Evolutionary conservation across 2,329 filamentous ascomycete species (phyloP).

Genomic region (Lachnellula suecica): DNA sequence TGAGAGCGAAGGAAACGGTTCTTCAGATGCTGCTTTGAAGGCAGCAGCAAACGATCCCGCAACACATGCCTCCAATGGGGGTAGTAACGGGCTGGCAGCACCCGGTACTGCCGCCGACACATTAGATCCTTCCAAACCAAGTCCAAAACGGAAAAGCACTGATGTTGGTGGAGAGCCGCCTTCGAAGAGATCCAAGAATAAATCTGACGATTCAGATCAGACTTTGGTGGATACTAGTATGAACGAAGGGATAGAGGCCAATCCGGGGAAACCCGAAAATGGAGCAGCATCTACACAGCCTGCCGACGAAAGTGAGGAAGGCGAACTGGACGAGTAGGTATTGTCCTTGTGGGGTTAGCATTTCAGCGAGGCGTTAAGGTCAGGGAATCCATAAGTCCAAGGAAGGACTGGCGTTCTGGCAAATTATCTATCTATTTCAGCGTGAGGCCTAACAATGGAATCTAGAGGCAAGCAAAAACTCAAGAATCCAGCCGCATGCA

Average conservation of each 20-base stretch:
- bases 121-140: constrained; percentile 9
- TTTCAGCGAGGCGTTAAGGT: constrained; percentile 11
- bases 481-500: background rate
- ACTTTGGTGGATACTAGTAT: background rate
- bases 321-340: constrained; percentile 23
- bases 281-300: background rate
- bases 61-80: constrained; percentile 19
- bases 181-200: constrained; percentile 13
- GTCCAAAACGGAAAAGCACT: constrained; percentile 17
- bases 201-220: constrained; percentile 1
- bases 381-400: background rate
- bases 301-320: constrained; percentile 24
- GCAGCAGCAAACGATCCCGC: constrained; percentile 27
- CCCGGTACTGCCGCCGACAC: background rate
- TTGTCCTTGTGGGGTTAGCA: background rate
- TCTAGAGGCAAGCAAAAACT: background rate
- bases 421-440: background rate
- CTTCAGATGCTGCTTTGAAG: constrained; percentile 25
- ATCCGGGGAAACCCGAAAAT: too few relatives aligned
- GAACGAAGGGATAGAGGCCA: too few relatives aligned
- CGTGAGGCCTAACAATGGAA: background rate
- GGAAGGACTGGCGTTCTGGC: background rate
- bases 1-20: background rate
- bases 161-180: background rate
- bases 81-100: constrained; percentile 5